Conservation (phyloP, 208 protist genomes). For the Trypanosomatidae sp. region DNA sequence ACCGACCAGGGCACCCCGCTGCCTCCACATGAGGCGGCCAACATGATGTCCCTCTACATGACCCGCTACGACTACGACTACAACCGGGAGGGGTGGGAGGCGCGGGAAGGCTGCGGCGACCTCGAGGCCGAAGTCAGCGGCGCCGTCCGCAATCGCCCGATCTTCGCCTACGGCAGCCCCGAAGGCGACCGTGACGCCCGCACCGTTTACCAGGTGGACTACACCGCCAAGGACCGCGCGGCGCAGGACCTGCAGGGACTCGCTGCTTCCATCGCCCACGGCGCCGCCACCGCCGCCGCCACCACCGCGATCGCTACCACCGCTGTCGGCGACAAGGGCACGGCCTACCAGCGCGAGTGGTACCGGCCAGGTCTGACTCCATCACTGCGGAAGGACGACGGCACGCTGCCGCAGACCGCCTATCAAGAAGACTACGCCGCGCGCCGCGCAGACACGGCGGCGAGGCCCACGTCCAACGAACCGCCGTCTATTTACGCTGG, state of each 20-base stretch:
- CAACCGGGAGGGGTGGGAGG: constrained; percentile 61
- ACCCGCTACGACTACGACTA: constrained; percentile 91
- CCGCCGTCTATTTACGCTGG: constrained; percentile 56
- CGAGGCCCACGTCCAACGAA: constrained; percentile 10
- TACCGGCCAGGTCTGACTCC: constrained; percentile 31
- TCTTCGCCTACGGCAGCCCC: constrained; percentile 46
- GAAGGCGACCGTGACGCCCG: constrained; percentile 25
- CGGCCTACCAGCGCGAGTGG: constrained; percentile 26
- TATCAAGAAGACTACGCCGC: constrained; percentile 62
- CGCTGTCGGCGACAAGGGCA: constrained; percentile 2
- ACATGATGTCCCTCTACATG: constrained; percentile 83
- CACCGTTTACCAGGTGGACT: constrained; percentile 65
- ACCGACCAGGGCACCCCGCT: constrained; percentile 10
- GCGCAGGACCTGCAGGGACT: constrained; percentile 25
- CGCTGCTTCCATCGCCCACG: constrained; percentile 6
- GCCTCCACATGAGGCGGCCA: constrained; percentile 57
- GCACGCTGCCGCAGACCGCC: constrained; percentile 51
- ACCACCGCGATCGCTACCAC: not conserved
- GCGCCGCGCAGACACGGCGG: not conserved
- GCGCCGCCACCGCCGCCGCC: constrained; percentile 5
- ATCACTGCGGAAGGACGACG: constrained; percentile 27
- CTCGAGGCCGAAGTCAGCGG: constrained; percentile 49
- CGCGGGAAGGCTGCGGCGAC: not conserved
- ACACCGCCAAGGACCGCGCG: constrained; percentile 34
- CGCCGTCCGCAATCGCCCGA: constrained; percentile 71